Base-by-base conservation (phyloP, 2,329 filamentous ascomycete species). In the Pseudocercospora eumusae region DNA sequence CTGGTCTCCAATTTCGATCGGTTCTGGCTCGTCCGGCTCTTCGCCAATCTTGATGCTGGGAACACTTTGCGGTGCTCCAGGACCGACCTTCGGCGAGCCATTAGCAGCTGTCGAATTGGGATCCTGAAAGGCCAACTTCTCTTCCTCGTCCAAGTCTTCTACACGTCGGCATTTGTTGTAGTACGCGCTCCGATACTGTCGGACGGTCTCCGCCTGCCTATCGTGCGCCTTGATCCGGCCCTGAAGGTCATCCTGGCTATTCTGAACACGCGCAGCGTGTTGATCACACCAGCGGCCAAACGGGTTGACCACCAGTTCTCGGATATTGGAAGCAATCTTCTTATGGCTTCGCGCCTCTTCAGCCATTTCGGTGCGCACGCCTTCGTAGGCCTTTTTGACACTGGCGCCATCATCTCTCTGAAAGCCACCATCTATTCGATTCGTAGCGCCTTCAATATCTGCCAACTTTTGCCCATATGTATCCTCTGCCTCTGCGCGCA, bases 131-230 rank as follows among this genome's bases (percentile, higher is more conserved):
- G 93, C 95, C 59, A 99, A 84, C 79, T 99, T 98, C 77, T 97
- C 96, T 81, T 99, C 96, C 78, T 99, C 95, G 76, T 99, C 95
- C 64, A 98, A 80, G 74, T 99, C 95, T 75, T 99, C 96, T 6
- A 98, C 89, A 65, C 97, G 82, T 55, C 96, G 89, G 76, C 95
- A 99, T 79, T 98, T 99, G 82, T 98, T 99, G 84, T 98, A 98
- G 79, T 99, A 99, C 70, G 91, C 90, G 77, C 91, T 96, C 67
- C 95, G 88, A 70, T 97, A 85, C 79, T 98, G 98, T 83, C 92
- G 92, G 64, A 96, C 92, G 20, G 85, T 77, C 65, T 99, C 95
- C 62, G 90, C 89, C 77, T 99, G 96, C 69, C 90, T 91, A 75
- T 96, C 92, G 76, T 98, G 92, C 64, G 90, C 85, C 81, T 96